A percentile compares a stretch with the other conserved stretches of the same genome.
Conservation (phyloP, 306 rosid genomes). For the Dryas octopetala region DNA sequence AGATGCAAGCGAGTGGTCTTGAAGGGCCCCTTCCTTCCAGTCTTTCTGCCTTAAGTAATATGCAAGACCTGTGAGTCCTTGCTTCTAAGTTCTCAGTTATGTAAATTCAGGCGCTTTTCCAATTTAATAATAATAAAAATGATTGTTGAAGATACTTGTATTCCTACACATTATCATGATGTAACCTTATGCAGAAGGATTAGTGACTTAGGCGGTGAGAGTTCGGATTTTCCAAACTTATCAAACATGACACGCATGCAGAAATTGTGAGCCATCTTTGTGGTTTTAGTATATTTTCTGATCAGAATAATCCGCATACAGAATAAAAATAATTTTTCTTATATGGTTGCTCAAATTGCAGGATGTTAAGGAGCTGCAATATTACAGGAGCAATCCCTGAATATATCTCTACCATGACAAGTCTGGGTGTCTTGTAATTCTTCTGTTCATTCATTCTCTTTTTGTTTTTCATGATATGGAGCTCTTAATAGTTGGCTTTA, state of each 20-base stretch:
- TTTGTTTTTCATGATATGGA: background rate
- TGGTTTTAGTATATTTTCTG: background rate
- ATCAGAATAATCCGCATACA: background rate
- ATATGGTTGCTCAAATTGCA: constrained; percentile 3
- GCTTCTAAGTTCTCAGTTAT: background rate
- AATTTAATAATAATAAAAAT: background rate
- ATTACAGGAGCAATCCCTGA: constrained; percentile 18
- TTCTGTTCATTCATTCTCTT: background rate
- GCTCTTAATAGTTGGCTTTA: background rate
- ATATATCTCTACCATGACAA: constrained; percentile 11
- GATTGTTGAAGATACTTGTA: background rate
- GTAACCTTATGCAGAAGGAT: constrained; percentile 31
- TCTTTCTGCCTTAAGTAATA: constrained; percentile 6
- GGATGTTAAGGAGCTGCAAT: constrained; percentile 27
- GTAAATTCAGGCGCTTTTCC: background rate
- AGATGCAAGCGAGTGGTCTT: constrained; percentile 31
- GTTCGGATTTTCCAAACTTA: constrained; percentile 26
- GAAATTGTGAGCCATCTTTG: constrained; percentile 25
- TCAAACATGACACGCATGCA: constrained; percentile 2
- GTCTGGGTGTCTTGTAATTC: constrained; percentile 1
- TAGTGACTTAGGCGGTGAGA: constrained; percentile 30
- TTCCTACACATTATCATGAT: background rate
- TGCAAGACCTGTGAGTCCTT: constrained; percentile 22
- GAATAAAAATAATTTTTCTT: background rate
- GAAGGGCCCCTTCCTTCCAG: constrained; percentile 31